phyloP scores from a whole-genome alignment of 106 monocot genomes.

The Acanthochlamys bracteata region DNA sequence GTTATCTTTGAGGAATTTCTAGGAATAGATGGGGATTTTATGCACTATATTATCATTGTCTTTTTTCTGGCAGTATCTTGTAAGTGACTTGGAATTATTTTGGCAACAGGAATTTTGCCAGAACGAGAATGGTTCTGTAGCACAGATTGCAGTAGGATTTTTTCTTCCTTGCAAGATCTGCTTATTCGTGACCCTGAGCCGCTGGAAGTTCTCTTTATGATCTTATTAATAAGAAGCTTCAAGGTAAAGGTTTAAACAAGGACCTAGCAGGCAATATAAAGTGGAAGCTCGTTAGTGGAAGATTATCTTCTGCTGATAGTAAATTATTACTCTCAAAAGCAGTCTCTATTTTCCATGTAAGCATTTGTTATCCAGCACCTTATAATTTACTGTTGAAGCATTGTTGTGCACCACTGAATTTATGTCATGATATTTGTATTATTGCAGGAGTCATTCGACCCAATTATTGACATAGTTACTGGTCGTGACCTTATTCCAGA shows the following conservation, averaged over 20 bases:
- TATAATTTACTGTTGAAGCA: too few relatives aligned
- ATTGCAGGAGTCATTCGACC: conserved; percentile 80
- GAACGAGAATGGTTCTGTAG: conserved; percentile 82
- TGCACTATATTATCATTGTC: neutral
- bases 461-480: conserved; percentile 73
- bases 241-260: conserved; percentile 34
- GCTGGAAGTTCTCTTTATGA: conserved; percentile 31
- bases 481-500: conserved; percentile 84
- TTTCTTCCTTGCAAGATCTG: conserved; percentile 42
- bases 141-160: conserved; percentile 56
- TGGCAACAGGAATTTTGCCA: conserved; percentile 70
- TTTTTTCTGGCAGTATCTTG: neutral
- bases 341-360: conserved; percentile 80
- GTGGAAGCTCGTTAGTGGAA: conserved; percentile 86
- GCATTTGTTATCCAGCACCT: conserved; percentile 8
- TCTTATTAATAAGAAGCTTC: conserved; percentile 51
- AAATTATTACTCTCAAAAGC: conserved; percentile 71
- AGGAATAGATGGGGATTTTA: too few relatives aligned
- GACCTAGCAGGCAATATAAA: conserved; percentile 39
- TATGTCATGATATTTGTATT: neutral
- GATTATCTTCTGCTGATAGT: conserved; percentile 38
- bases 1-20: neutral
- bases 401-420: too few relatives aligned
- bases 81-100: neutral
- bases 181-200: conserved; percentile 39